phyloP scores from a whole-genome alignment of 1,284 basidiomycete species.

The Leccinum ponderosum region DNA sequence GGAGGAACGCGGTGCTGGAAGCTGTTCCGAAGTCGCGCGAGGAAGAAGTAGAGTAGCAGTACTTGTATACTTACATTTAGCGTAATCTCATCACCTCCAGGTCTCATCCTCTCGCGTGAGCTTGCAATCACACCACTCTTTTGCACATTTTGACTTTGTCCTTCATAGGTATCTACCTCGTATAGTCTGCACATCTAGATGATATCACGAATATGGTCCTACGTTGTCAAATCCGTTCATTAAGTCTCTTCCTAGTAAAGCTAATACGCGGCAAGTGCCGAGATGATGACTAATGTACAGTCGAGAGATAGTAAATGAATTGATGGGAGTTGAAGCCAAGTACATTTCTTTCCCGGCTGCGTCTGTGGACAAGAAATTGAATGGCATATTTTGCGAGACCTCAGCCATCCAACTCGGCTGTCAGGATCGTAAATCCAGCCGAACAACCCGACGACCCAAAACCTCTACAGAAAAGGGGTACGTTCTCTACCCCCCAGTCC shows the following conservation, averaged over 20 bases:
- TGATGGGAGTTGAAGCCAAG: too few relatives aligned
- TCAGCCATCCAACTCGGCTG: constrained; percentile 48
- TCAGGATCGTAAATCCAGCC: constrained; percentile 57
- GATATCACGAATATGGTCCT: too few relatives aligned
- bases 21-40: constrained; percentile 14
- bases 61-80: too few relatives aligned
- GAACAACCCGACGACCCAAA: constrained; percentile 38
- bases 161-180: too few relatives aligned
- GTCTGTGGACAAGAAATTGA: constrained; percentile 12
- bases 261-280: constrained; percentile 13
- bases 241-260: too few relatives aligned
- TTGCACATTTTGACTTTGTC: too few relatives aligned
- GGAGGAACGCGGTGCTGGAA: constrained; percentile 51
- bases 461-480: constrained; percentile 45
- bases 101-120: too few relatives aligned
- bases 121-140: too few relatives aligned
- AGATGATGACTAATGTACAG: constrained; percentile 18
- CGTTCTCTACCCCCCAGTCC: constrained; percentile 8
- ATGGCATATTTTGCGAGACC: constrained; percentile 48
- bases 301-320: background rate
- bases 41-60: constrained; percentile 12
- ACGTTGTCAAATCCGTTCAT: too few relatives aligned
- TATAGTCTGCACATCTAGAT: too few relatives aligned
- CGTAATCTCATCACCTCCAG: too few relatives aligned
- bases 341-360: too few relatives aligned